Conservation (phyloP, 441 rosid species). For the Euphorbia celastroides region DNA sequence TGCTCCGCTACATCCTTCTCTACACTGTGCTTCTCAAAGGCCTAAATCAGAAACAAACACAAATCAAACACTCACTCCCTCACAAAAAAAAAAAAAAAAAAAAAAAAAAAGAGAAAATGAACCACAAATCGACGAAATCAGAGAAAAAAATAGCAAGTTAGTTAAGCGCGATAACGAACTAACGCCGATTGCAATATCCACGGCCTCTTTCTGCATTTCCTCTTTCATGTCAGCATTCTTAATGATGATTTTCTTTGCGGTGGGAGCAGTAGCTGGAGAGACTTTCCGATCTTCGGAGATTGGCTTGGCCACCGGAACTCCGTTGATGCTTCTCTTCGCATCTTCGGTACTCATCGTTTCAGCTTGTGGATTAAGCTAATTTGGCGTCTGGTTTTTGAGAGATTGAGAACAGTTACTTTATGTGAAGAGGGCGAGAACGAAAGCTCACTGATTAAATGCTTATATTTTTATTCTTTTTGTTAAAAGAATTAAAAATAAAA, state of each 20-base stretch:
- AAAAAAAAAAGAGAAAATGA: conserved; percentile 2
- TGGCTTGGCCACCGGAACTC: conserved; percentile 36
- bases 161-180: conserved; percentile 7
- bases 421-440: background rate
- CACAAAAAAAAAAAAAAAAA: conserved; percentile 7
- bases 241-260: conserved; percentile 52
- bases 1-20: conserved; percentile 99
- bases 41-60: conserved; percentile 30
- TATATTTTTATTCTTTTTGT: background rate
- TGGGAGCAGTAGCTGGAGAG: conserved; percentile 28
- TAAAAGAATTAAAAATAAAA: background rate
- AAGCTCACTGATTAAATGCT: background rate
- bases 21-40: conserved; percentile 69
- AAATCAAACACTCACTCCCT: background rate
- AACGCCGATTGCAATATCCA: conserved; percentile 77
- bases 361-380: background rate
- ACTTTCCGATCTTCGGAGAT: conserved; percentile 51
- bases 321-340: conserved; percentile 22
- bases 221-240: conserved; percentile 99
- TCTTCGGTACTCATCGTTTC: conserved; percentile 23
- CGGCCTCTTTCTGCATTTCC: conserved; percentile 87
- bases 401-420: background rate
- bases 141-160: background rate
- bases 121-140: background rate
- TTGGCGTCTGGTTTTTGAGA: background rate